phyloP scores from a whole-genome alignment of 495 filamentous ascomycete genomes.

The Penicillium argentinense region DNA sequence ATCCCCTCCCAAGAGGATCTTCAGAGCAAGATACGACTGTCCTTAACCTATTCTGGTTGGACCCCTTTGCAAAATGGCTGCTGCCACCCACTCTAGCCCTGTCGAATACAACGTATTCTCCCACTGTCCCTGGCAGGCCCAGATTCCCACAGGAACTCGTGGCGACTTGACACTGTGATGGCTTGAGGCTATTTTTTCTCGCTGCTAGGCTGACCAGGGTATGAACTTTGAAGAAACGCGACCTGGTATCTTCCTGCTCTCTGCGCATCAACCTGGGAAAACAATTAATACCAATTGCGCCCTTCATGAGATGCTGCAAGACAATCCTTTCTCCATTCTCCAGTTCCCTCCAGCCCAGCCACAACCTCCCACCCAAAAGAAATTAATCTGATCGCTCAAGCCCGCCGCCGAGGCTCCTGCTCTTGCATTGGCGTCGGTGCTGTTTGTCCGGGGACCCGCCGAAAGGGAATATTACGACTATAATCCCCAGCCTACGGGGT shows the following conservation, averaged over 20 bases:
- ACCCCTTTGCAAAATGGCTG: conserved; percentile 31
- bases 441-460: not conserved
- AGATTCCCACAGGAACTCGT: conserved; percentile 35
- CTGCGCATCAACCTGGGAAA: conserved; percentile 3
- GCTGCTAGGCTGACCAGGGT: conserved; percentile 9
- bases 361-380: conserved; percentile 12
- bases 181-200: conserved; percentile 17
- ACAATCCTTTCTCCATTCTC: not conserved
- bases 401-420: conserved; percentile 8
- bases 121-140: conserved; percentile 35
- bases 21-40: conserved; percentile 6
- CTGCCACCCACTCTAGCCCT: conserved; percentile 29
- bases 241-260: conserved; percentile 6
- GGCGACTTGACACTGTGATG: conserved; percentile 23
- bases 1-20: conserved; percentile 3
- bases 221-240: conserved; percentile 1
- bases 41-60: conserved; percentile 23
- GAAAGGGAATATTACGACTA: not conserved
- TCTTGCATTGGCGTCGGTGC: conserved; percentile 3
- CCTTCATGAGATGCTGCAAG: not conserved
- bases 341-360: conserved; percentile 13
- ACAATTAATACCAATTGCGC: conserved; percentile 24
- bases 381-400: conserved; percentile 12
- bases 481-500: conserved; percentile 2
- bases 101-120: conserved; percentile 29